Conservation (phyloP, 2,329 filamentous ascomycete species). For the Fusarium palustre region DNA sequence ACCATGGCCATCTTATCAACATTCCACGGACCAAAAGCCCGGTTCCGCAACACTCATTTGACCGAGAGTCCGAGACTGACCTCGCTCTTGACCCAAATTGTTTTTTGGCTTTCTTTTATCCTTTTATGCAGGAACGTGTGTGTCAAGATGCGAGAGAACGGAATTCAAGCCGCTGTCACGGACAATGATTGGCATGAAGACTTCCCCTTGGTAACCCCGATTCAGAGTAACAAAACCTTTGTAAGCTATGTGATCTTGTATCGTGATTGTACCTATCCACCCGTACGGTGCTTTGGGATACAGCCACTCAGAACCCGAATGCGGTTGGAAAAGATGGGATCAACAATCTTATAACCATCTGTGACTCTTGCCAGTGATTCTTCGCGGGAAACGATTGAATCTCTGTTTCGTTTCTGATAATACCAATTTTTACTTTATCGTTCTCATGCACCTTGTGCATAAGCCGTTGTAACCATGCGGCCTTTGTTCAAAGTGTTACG, state of each 20-base stretch:
- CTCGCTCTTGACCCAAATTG: neutral
- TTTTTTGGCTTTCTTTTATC: slow-evolving; percentile 13
- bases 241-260: neutral
- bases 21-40: slow-evolving; percentile 26
- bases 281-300: neutral
- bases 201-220: slow-evolving; percentile 35
- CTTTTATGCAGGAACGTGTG: slow-evolving; percentile 25
- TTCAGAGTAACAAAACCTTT: slow-evolving; percentile 35
- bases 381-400: neutral
- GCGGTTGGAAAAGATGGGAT: slow-evolving; percentile 9
- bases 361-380: neutral
- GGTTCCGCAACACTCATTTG: neutral
- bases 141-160: slow-evolving; percentile 5
- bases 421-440: slow-evolving; percentile 8
- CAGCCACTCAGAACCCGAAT: slow-evolving; percentile 8
- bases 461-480: slow-evolving; percentile 23
- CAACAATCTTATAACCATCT: slow-evolving; percentile 28
- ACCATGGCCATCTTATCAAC: neutral
- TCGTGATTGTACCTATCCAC: neutral
- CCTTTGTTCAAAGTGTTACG: slow-evolving; percentile 17
- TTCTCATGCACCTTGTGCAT: slow-evolving; percentile 2
- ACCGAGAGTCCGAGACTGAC: neutral
- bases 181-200: slow-evolving; percentile 28
- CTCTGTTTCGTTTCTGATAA: neutral
- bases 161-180: slow-evolving; percentile 15